Conservation (phyloP, 2,329 filamentous ascomycete species). For the Colletotrichum tropicicola region DNA sequence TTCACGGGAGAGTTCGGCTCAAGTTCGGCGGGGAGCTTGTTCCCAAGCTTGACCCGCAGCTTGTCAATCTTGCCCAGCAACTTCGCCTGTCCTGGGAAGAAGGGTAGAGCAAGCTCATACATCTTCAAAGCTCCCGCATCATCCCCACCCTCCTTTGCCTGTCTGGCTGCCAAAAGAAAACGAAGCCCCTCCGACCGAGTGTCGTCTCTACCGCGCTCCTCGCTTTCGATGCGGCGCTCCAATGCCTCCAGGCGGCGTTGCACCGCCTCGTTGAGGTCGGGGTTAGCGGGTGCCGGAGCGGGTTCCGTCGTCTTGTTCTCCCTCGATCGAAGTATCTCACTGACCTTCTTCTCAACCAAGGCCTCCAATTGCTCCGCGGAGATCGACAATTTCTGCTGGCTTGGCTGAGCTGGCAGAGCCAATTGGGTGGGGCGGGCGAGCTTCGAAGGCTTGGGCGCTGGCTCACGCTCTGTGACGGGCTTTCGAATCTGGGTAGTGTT, state of each 20-base stretch:
- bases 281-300: constrained; percentile 44
- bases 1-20: background rate
- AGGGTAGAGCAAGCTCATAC: constrained; percentile 85
- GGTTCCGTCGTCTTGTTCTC: constrained; percentile 64
- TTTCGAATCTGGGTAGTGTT: constrained; percentile 51
- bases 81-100: constrained; percentile 87
- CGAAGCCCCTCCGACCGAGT: constrained; percentile 83
- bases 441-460: constrained; percentile 47
- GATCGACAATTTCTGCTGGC: constrained; percentile 54
- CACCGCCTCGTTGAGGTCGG: constrained; percentile 77
- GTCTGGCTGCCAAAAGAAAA: constrained; percentile 88
- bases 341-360: constrained; percentile 90
- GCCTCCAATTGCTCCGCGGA: constrained; percentile 85
- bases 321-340: constrained; percentile 85
- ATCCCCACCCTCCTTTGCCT: constrained; percentile 86
- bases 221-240: constrained; percentile 81
- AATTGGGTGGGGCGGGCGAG: constrained; percentile 49
- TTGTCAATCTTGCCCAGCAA: constrained; percentile 75
- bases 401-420: constrained; percentile 40
- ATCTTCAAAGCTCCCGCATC: constrained; percentile 81
- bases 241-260: constrained; percentile 84
- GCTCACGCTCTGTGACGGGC: constrained; percentile 52
- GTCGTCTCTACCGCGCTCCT: constrained; percentile 68
- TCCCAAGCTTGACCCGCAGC: constrained; percentile 61
- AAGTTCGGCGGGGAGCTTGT: constrained; percentile 26